Percentiles rank a stretch among this genome's conserved stretches.
These are phyloP conservation scores for Mangifera indica DNA, from an alignment of 345 rosid genomes.

Conservation along the genomic window DNA sequence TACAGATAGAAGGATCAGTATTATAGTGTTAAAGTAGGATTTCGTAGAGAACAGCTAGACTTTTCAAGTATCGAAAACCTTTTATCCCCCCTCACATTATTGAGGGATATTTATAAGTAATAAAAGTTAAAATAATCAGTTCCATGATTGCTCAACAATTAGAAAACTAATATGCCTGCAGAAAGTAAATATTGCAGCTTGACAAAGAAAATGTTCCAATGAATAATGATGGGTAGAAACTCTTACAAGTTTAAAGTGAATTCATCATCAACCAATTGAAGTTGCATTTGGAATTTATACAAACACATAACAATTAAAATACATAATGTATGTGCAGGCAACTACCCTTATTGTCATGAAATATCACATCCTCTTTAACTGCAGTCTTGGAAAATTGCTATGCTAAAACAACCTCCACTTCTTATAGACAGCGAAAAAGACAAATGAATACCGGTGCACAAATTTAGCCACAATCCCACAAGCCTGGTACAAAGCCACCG, in stretches of 20 bases:
- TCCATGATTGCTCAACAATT: not conserved
- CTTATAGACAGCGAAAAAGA: conserved; percentile 18
- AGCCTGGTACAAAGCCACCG: conserved; percentile 25
- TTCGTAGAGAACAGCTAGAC: too few species aligned
- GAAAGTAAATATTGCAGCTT: not conserved
- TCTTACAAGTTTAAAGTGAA: conserved; percentile 1
- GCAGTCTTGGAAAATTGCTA: conserved; percentile 17
- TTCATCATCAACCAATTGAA: conserved; percentile 26
- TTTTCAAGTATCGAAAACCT: too few species aligned
- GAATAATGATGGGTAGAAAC: conserved; percentile 13
- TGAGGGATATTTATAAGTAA: too few species aligned
- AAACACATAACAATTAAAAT: conserved; percentile 23
- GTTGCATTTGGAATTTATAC: conserved; percentile 32
- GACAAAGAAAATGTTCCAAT: not conserved
- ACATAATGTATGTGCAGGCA: conserved; percentile 12
- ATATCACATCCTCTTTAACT: conserved; percentile 8
- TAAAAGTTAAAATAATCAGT: not conserved
- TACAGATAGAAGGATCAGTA: too few species aligned
- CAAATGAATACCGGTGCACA: not conserved
- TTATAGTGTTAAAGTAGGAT: too few species aligned
- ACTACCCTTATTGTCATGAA: conserved; percentile 26
- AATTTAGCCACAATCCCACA: conserved; percentile 9
- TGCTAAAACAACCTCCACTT: conserved; percentile 17
- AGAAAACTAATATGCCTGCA: not conserved
- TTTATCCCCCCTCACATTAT: too few species aligned